Evolutionary conservation across 2,329 filamentous ascomycete genomes (phyloP), one percentile per base, ranked within the genome.

Genomic region (Alternaria sp.): DNA sequence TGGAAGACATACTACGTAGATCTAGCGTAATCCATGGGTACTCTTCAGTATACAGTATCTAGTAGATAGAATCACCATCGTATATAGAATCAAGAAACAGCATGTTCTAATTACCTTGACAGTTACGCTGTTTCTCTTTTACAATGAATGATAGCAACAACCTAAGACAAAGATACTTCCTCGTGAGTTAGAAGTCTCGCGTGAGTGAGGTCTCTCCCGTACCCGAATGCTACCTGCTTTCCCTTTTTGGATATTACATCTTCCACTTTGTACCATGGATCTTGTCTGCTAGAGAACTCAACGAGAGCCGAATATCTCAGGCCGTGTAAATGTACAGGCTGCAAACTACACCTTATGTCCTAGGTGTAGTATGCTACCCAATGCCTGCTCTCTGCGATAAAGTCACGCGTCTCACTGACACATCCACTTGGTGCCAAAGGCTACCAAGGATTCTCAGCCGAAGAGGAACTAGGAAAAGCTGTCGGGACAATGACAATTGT

Each of bases 391-490:
- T 10, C 69, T 25, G 60, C 61, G 12, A 71, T 70, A 5, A 72
- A 76, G 11, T 71, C 73, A 10, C 71, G 73, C 3, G 78, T 79
- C 25, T 77, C 78, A 15, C 57, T 73, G n/a, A 74, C 69, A 6
- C 76, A 79, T 61, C 78, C 76, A 8, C 78, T 78, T 54, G 75
- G 76, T 47, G 69, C 68, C 11, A 70, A 63, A 43, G 70, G 73
- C n/a, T 62, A 68, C 12, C 68, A 68, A 47, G 68, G 65, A 1
- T 75, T 76, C 55, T 75, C 70, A 6, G 68, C 74, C n/a, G 74
- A 75, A 30, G 67, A 68, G 18, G 73, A 78, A 58, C 64, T 79
- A 6, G 65, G 58, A 5, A 71, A 71, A 47, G 72, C 73, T 43
- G 69, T 80, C 28, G 60, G 63, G 14, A 72, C 71, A 4, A 73